A percentile compares a stretch with the other conserved stretches of the same genome.
phyloP scores from a whole-genome alignment of 1,139 yeast species.

The Protomyces inouyei region DNA sequence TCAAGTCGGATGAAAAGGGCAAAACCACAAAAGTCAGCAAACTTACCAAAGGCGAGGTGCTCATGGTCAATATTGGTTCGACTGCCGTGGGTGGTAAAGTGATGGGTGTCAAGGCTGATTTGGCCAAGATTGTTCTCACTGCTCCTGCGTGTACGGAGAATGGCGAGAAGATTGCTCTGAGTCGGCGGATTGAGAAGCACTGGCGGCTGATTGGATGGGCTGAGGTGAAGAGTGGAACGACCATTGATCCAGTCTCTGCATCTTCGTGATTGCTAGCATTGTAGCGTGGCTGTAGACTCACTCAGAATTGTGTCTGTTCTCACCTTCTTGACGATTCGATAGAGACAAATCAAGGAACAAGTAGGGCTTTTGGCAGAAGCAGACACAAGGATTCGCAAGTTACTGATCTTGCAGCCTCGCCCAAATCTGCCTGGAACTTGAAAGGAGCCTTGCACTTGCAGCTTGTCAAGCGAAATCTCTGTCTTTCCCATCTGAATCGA shows the following conservation, averaged over 20 bases:
- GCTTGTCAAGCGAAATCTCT: too few relatives aligned
- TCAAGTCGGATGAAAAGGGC: conserved; percentile 94
- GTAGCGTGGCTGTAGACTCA: not conserved
- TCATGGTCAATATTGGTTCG: conserved; percentile 98
- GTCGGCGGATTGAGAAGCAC: conserved; percentile 98
- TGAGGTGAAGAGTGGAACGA: conserved; percentile 49
- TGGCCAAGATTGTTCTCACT: conserved; percentile 95
- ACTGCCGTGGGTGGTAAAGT: conserved; percentile 99
- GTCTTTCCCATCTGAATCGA: too few relatives aligned
- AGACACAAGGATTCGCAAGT: too few relatives aligned
- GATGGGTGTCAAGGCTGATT: conserved; percentile 95
- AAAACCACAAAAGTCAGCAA: conserved; percentile 96
- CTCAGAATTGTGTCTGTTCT: not conserved
- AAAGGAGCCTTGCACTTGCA: too few relatives aligned
- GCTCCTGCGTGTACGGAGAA: conserved; percentile 99
- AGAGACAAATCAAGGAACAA: too few relatives aligned
- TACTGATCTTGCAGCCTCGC: too few relatives aligned
- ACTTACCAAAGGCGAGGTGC: conserved; percentile 87
- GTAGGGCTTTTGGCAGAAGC: too few relatives aligned
- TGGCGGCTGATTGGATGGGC: conserved; percentile 99
- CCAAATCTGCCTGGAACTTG: too few relatives aligned
- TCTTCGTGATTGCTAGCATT: not conserved
- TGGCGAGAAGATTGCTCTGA: conserved; percentile 95
- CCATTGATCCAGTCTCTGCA: conserved; percentile 3
- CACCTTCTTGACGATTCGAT: not conserved